Base-by-base conservation (phyloP, 1,284 basidiomycete species). In the Tausonia pullulans region DNA sequence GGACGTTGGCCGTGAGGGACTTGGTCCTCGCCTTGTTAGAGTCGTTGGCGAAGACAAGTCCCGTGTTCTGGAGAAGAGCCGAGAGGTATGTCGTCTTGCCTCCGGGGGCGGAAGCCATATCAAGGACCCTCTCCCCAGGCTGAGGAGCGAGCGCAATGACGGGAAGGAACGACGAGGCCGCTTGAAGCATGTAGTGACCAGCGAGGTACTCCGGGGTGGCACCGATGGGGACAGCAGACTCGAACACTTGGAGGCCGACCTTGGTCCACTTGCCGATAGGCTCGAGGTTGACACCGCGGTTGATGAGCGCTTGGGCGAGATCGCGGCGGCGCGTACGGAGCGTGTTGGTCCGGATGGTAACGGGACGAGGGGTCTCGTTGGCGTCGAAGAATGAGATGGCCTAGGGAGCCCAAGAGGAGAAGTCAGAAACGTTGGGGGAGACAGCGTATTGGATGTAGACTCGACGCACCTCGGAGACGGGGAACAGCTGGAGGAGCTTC, bases 241-340 rank as follows among this genome's bases (percentile, higher is more conserved):
- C 96, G 73, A 98, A 98, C 2, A 99, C 88, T 76, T 98, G 96
- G 45, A 99, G 81, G 7, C 96, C 96, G 68, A 98, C 94, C 74
- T 97, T 98, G 60, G 89, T 90, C 96, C 96, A 98, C 77, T 96
- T 96, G 45, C 96, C 96, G 69, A 99, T 92, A 6, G 96, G 94
- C 75, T 98, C 95, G 67, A 98, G 83, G 72, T 90, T 94, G 67
- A 98, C 96, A 54, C 96, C 94, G 63, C 96, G 86, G 76, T 96
- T 97, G 74, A 98, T 88, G 54, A 99, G 82, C 1, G 86, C 83
- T 76, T 98, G 96, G 0, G 92, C 95, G 62, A 99, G 84, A 75
- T 98, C 96, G 60, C 95, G 84, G 67, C 96, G 82, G 67, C 95
- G 84, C 1, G 94, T 94, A 68, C 91, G 88, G 13, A 99, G 82